phyloP scores from a whole-genome alignment of 1,139 yeast species.

The Candida sp. region DNA sequence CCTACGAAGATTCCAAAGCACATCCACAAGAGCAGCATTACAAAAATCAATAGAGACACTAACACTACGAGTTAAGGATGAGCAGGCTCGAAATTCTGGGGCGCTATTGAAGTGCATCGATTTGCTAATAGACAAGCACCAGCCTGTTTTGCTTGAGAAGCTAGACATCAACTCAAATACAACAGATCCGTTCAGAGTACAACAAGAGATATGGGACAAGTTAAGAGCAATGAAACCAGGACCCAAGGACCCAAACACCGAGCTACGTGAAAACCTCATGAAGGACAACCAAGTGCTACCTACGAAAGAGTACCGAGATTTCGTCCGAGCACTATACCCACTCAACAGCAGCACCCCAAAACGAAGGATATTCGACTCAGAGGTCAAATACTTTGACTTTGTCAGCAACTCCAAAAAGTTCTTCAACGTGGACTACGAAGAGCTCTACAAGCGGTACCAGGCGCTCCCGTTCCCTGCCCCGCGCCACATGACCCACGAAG shows the following conservation, averaged over 20 bases:
- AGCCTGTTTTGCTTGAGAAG: slow-evolving; percentile 11
- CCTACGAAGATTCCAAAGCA: slow-evolving; percentile 4
- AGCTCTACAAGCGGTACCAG: slow-evolving; percentile 33
- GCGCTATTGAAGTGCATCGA: slow-evolving; percentile 16
- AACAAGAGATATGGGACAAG: slow-evolving; percentile 15
- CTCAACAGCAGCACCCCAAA: slow-evolving; percentile 5
- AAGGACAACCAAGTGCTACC: background rate
- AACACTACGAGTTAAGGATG: slow-evolving; percentile 7
- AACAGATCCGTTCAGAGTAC: slow-evolving; percentile 8
- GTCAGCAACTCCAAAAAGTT: slow-evolving; percentile 18
- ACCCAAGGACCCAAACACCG: background rate
- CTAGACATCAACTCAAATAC: slow-evolving; percentile 6
- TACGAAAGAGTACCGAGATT: slow-evolving; percentile 17
- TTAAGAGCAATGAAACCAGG: slow-evolving; percentile 5
- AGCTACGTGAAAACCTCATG: slow-evolving; percentile 6
- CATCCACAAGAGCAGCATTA: background rate
- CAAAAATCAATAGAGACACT: slow-evolving; percentile 9
- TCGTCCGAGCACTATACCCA: slow-evolving; percentile 43
- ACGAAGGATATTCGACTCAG: slow-evolving; percentile 2
- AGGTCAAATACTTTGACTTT: slow-evolving; percentile 11
- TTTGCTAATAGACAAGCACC: slow-evolving; percentile 16
- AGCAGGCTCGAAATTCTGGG: slow-evolving; percentile 12
- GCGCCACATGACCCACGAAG: slow-evolving; percentile 30
- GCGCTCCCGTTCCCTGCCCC: slow-evolving; percentile 41
- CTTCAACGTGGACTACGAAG: slow-evolving; percentile 25